Evolutionary conservation across 2,329 filamentous ascomycete genomes (phyloP), one percentile per base, ranked within the genome.

Genomic region (Dothistroma pini): DNA sequence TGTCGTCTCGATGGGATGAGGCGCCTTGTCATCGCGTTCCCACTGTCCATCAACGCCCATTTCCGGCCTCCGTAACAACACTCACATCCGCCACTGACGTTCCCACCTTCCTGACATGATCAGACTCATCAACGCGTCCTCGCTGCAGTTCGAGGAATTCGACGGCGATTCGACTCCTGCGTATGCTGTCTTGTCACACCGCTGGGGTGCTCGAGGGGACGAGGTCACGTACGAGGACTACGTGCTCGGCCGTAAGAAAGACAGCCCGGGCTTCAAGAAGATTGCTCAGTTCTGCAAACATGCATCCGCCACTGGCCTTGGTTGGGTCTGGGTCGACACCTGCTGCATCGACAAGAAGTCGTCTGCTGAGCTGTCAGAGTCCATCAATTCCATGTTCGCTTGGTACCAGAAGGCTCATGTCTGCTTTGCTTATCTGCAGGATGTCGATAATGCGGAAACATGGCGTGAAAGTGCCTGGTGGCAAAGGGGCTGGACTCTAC

Each of bases 321-420:
- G 56, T 2, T 60, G 54, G 55, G 0, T 62, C 4, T 65, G 61
- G 63, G 55, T 65, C 2, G 60, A 65, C 32, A 63, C 58, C 16
- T 63, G 59, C 59, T 63, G 58, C 38, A 63, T 63, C 22, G 52
- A 68, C 47, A 64, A 63, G 31, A 25, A 51, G 16, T 63, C 54
- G 21, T 44, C 22, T 11, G 54, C 54, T 4, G 67, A 69, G 50
- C 53, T 68, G 14, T 57, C 59, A 1, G 51, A 67, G 57, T 59
- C 66, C 0, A 61, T 67, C 56, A 68, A 67, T 49, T 58, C 53
- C 8, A 69, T 66, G 67, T 68, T 62, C 51, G 19, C 19, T 14
- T 68, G 60, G 63, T 68, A 68, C 21, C 44, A 38, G 44, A 38
- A 60, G 9, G 63, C 66, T 19, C 58, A 55, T 3, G 22, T 63